Conservation (phyloP, 139 green algal genomes). For the Ettlia oleoabundans region DNA sequence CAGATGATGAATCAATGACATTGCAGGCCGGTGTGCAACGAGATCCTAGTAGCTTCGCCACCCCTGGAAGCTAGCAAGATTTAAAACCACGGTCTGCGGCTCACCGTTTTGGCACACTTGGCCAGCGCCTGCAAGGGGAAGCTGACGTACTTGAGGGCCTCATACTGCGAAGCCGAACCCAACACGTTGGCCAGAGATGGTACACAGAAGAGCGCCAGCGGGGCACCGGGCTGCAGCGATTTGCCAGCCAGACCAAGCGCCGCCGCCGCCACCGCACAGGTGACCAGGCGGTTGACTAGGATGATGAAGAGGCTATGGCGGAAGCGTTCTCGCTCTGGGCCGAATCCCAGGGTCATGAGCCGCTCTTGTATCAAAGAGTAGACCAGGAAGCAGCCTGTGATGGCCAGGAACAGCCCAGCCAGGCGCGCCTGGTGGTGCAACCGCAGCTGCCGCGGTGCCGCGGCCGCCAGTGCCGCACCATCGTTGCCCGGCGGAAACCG, state of each 20-base stretch:
- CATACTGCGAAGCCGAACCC: slow-evolving; percentile 96
- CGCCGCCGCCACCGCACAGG: slow-evolving; percentile 59
- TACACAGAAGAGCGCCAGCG: slow-evolving; percentile 67
- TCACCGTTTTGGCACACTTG: slow-evolving; percentile 97
- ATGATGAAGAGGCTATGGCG: slow-evolving; percentile 92
- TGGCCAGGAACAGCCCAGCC: slow-evolving; percentile 21
- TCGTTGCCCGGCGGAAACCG: no score
- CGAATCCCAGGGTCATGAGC: slow-evolving; percentile 47
- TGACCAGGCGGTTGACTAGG: slow-evolving; percentile 91
- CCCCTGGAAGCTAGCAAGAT: no score
- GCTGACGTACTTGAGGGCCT: slow-evolving; percentile 96
- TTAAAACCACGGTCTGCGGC: neutral
- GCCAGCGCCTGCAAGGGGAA: slow-evolving; percentile 95
- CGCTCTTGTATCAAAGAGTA: slow-evolving; percentile 54
- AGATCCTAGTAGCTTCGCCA: no score
- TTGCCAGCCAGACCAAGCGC: slow-evolving; percentile 50
- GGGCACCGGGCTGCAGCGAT: slow-evolving; percentile 56
- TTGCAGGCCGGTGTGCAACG: no score
- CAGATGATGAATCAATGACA: no score
- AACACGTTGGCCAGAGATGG: slow-evolving; percentile 93
- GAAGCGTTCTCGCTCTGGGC: slow-evolving; percentile 32
- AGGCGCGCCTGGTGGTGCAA: neutral
- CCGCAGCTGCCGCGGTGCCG: neutral
- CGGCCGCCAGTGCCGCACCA: no score
- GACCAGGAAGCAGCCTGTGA: slow-evolving; percentile 32